These are phyloP conservation scores for Candida ovalis DNA, from an alignment of 805 yeast genomes.

Conservation along the genomic window DNA sequence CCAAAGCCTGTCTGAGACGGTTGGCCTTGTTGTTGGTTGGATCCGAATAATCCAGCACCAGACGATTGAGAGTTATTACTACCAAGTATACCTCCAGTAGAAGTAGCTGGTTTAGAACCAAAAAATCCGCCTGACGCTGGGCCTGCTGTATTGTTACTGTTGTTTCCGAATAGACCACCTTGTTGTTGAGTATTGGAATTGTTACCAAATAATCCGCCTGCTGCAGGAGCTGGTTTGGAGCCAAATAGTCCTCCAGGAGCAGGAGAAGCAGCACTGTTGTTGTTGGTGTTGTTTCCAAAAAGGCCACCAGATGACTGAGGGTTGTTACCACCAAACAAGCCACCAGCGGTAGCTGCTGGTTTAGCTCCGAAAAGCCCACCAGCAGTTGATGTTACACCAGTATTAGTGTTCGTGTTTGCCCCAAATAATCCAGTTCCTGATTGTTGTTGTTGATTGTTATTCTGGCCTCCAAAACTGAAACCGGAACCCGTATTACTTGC, in stretches of 20 bases:
- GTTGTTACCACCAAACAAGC: constrained; percentile 23
- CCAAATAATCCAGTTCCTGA: constrained; percentile 39
- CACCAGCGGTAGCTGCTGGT: constrained; percentile 25
- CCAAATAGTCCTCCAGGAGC: constrained; percentile 35
- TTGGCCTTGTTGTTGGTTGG: constrained; percentile 14
- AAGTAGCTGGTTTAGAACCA: constrained; percentile 28
- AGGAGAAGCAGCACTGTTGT: constrained; percentile 3
- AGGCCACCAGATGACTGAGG: constrained; percentile 28
- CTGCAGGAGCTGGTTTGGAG: constrained; percentile 21
- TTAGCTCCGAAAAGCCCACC: constrained; percentile 40
- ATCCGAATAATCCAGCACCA: constrained; percentile 46
- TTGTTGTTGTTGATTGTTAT: constrained; percentile 20
- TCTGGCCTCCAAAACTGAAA: constrained; percentile 11
- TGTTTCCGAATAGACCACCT: constrained; percentile 42
- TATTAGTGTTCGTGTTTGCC: constrained; percentile 17
- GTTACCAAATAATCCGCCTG: constrained; percentile 24
- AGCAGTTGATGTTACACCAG: constrained; percentile 20
- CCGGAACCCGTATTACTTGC: constrained; percentile 24
- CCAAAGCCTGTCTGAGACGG: constrained; percentile 2
- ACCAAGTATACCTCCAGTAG: constrained; percentile 35
- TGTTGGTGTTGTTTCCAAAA: constrained; percentile 18
- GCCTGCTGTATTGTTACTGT: constrained; percentile 3
- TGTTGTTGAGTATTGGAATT: constrained; percentile 20
- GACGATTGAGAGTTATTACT: constrained; percentile 22
- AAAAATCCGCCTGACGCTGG: constrained; percentile 40